phyloP scores from a whole-genome alignment of 2,329 filamentous ascomycete genomes.

The Penicillium sp. region DNA sequence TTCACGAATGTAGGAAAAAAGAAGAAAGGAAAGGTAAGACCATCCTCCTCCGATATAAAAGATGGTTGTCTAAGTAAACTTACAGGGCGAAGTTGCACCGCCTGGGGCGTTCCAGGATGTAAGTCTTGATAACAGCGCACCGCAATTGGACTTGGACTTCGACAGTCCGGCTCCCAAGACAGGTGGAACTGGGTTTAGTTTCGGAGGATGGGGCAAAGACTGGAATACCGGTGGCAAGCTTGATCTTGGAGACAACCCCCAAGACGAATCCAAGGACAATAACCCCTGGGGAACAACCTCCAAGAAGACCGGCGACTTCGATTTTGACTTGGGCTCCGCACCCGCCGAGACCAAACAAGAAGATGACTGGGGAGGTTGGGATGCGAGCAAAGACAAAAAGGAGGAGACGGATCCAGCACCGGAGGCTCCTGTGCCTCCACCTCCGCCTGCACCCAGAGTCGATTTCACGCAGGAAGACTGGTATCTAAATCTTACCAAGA shows the following conservation, averaged over 20 bases:
- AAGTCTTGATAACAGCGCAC: constrained; percentile 60
- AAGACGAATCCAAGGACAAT: constrained; percentile 31
- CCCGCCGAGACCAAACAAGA: constrained; percentile 39
- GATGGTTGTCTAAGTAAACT: not conserved
- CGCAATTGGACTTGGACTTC: constrained; percentile 57
- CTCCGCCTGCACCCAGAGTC: constrained; percentile 18
- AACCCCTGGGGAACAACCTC: constrained; percentile 42
- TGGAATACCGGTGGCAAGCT: constrained; percentile 49
- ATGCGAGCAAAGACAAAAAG: constrained; percentile 31
- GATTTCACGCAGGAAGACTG: constrained; percentile 33
- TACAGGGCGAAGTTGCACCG: constrained; percentile 33
- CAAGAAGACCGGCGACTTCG: constrained; percentile 40
- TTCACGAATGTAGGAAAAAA: constrained; percentile 52
- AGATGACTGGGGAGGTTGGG: constrained; percentile 27
- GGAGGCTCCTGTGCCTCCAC: constrained; percentile 13
- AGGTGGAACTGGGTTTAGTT: constrained; percentile 40
- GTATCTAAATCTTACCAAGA: constrained; percentile 27
- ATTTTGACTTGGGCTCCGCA: constrained; percentile 42
- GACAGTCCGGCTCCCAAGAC: constrained; percentile 45
- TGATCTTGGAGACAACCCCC: constrained; percentile 32
- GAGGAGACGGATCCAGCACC: constrained; percentile 23
- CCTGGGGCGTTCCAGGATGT: constrained; percentile 65
- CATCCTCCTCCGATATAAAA: not conserved
- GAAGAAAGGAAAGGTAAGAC: constrained; percentile 56
- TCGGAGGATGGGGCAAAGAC: constrained; percentile 60